Conservation (phyloP, 495 filamentous ascomycete genomes). For the Glarea lozoyensis region DNA sequence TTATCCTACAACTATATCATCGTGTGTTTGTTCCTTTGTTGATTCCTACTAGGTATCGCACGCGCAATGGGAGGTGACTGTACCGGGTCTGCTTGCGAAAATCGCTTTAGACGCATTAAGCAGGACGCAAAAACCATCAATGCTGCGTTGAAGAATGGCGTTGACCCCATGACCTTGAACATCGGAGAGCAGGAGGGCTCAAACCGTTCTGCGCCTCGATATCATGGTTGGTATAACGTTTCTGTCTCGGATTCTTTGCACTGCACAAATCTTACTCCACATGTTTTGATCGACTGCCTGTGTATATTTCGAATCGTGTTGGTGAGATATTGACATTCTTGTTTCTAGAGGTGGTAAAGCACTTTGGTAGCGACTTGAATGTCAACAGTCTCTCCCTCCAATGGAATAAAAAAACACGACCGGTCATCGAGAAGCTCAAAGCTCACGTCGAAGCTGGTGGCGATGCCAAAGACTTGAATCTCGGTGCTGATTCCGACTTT, state of each 20-base stretch:
- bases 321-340: not conserved
- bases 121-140: conserved; percentile 28
- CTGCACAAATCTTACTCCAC: too few relatives aligned
- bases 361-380: conserved; percentile 4
- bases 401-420: conserved; percentile 4
- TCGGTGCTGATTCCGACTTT: not conserved
- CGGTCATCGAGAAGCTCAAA: not conserved
- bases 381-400: conserved; percentile 2
- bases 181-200: too few relatives aligned
- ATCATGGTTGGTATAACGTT: too few relatives aligned
- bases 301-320: not conserved
- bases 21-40: conserved; percentile 3
- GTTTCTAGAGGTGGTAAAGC: conserved; percentile 2
- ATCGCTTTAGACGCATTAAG: conserved; percentile 30
- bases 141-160: conserved; percentile 17
- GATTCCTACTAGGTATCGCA: conserved; percentile 12
- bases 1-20: not conserved
- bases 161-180: conserved; percentile 18
- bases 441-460: not conserved
- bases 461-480: not conserved
- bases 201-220: too few relatives aligned
- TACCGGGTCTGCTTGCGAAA: conserved; percentile 15
- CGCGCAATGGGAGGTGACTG: conserved; percentile 16
- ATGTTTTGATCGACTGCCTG: too few relatives aligned
- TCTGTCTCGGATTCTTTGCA: too few relatives aligned